Conservation (phyloP, 2,329 filamentous ascomycete species). For the Pyricularia sp. region DNA sequence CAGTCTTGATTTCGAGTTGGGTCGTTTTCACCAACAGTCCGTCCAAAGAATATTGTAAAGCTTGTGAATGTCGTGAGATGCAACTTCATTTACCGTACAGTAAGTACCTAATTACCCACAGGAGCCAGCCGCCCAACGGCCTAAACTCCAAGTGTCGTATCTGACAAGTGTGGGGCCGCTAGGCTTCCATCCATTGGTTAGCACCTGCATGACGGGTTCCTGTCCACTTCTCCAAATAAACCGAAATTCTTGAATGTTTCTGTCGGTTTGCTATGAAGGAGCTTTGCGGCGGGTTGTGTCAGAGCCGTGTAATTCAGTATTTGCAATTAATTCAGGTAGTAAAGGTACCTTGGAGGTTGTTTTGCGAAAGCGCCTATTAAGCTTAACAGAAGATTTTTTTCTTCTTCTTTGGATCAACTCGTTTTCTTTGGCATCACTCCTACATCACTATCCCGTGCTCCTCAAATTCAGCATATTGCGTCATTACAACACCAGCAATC, state of each 20-base stretch:
- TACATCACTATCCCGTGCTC: not conserved
- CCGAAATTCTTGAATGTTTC: not conserved
- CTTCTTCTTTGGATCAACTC: not conserved
- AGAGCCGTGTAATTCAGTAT: too few species aligned
- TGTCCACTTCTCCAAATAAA: not conserved
- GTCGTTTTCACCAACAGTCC: not conserved
- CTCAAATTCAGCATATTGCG: not conserved
- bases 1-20: not conserved
- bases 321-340: too few species aligned
- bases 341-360: too few species aligned
- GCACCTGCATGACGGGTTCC: not conserved
- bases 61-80: not conserved
- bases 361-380: too few species aligned
- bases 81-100: not conserved
- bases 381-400: not conserved
- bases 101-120: not conserved
- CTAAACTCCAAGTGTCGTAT: slow-evolving; percentile 1
- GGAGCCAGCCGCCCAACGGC: not conserved
- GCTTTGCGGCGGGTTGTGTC: too few species aligned
- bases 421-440: not conserved
- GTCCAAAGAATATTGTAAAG: not conserved
- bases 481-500: not conserved
- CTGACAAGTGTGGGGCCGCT: not conserved
- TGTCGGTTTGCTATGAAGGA: not conserved
- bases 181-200: not conserved